phyloP scores from a whole-genome alignment of 2,329 filamentous ascomycete genomes.

The Aspergillus aculeatus region DNA sequence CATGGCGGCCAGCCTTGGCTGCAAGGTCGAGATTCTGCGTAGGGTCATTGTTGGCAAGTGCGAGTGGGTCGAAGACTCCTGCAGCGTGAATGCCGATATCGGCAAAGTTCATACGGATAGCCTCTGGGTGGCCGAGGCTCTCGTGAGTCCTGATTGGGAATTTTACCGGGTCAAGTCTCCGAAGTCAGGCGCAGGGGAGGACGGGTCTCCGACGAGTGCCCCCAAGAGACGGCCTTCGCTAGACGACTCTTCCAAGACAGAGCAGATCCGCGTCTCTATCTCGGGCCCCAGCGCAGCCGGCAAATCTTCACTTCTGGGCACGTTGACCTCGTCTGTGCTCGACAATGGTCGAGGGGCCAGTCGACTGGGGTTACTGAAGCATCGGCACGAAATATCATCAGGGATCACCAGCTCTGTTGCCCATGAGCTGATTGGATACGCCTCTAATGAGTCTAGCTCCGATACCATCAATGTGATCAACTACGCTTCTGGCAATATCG shows the following conservation, averaged over 20 bases:
- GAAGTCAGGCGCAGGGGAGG: neutral
- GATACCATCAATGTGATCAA: slow-evolving; percentile 63
- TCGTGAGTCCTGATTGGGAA: slow-evolving; percentile 73
- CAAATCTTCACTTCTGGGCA: slow-evolving; percentile 88
- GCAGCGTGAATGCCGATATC: slow-evolving; percentile 19
- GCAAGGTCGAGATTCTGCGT: slow-evolving; percentile 75
- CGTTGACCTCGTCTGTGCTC: slow-evolving; percentile 78
- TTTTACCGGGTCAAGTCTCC: slow-evolving; percentile 30
- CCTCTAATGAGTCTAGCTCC: slow-evolving; percentile 26
- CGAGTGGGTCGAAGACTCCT: slow-evolving; percentile 51
- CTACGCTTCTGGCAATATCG: slow-evolving; percentile 80
- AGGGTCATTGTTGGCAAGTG: slow-evolving; percentile 83
- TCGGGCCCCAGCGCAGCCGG: slow-evolving; percentile 87
- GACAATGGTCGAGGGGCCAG: slow-evolving; percentile 93
- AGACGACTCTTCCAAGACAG: slow-evolving; percentile 51
- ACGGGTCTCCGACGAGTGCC: neutral
- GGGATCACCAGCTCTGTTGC: slow-evolving; percentile 93
- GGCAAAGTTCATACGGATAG: slow-evolving; percentile 47
- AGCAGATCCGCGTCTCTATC: slow-evolving; percentile 82
- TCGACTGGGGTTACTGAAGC: slow-evolving; percentile 81
- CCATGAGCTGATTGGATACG: slow-evolving; percentile 88
- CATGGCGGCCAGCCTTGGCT: slow-evolving; percentile 92
- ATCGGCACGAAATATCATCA: slow-evolving; percentile 87
- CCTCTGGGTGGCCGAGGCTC: slow-evolving; percentile 85
- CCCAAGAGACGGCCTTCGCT: slow-evolving; percentile 8